Conservation (phyloP, 2,329 filamentous ascomycete genomes). For the Elsinoe fawcettii region DNA sequence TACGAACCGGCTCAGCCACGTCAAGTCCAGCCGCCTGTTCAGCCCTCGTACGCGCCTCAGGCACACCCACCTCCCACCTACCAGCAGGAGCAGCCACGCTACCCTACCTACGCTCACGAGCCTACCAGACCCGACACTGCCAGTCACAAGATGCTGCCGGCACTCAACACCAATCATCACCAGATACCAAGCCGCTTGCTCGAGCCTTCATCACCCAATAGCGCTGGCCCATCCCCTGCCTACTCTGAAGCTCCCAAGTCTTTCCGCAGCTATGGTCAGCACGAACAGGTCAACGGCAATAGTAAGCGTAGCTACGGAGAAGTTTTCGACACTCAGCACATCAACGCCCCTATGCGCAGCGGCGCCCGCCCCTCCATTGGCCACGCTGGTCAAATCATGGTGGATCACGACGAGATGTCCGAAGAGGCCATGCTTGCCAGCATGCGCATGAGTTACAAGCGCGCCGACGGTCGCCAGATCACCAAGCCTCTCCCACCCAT, state of each 20-base stretch:
- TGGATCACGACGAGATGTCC: conserved; percentile 27
- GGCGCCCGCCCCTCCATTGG: conserved; percentile 36
- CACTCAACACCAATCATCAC: conserved; percentile 34
- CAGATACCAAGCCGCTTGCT: conserved; percentile 31
- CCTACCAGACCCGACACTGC: conserved; percentile 16
- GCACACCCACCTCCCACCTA: conserved; percentile 21
- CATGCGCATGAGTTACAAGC: conserved; percentile 39
- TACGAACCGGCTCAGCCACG: conserved; percentile 7
- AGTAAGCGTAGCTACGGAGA: conserved; percentile 41
- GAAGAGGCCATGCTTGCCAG: conserved; percentile 28
- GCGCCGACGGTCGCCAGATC: conserved; percentile 37
- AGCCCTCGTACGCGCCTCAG: neutral
- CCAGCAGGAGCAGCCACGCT: conserved; percentile 8
- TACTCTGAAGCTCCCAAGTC: conserved; percentile 13
- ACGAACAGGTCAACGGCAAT: conserved; percentile 24
- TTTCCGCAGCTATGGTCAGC: conserved; percentile 15
- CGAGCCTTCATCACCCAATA: conserved; percentile 40
- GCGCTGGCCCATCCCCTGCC: conserved; percentile 29
- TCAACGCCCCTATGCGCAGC: conserved; percentile 37
- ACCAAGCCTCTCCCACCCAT: conserved; percentile 22
- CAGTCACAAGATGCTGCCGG: conserved; percentile 33
- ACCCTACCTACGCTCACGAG: neutral
- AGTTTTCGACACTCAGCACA: conserved; percentile 38
- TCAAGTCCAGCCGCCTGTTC: neutral
- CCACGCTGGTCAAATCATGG: conserved; percentile 20